These are phyloP conservation scores for Psophocarpus tetragonolobus DNA, from an alignment of 306 rosid genomes.

Conservation along the genomic window DNA sequence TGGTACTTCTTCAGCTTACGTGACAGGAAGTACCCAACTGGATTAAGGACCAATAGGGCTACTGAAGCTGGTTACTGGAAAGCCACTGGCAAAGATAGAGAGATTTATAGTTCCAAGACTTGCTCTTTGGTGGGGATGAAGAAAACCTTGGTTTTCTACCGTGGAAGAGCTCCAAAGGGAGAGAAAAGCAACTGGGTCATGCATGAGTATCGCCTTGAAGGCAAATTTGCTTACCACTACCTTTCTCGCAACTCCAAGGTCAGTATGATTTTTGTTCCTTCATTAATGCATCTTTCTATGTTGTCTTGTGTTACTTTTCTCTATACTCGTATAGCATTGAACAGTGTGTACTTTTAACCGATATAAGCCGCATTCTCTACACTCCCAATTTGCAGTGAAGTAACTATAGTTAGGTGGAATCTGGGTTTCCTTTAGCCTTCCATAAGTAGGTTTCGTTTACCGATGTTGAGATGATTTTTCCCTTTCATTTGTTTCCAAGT, in stretches of 20 bases:
- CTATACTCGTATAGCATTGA: not conserved
- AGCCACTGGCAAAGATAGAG: slow-evolving; percentile 93
- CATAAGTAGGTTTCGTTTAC: slow-evolving; percentile 27
- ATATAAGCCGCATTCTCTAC: slow-evolving; percentile 24
- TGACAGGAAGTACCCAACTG: slow-evolving; percentile 93
- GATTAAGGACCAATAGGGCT: slow-evolving; percentile 81
- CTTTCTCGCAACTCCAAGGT: slow-evolving; percentile 80
- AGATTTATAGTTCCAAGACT: slow-evolving; percentile 75
- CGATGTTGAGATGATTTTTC: slow-evolving; percentile 20
- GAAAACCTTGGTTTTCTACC: slow-evolving; percentile 89
- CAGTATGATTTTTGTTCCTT: not conserved
- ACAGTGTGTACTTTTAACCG: not conserved
- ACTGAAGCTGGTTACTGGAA: slow-evolving; percentile 99
- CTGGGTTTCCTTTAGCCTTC: slow-evolving; percentile 19
- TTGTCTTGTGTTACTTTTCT: not conserved
- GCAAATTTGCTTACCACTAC: slow-evolving; percentile 85
- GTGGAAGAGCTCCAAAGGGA: slow-evolving; percentile 95
- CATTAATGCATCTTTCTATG: not conserved
- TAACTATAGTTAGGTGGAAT: slow-evolving; percentile 31
- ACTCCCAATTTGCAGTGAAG: not conserved
- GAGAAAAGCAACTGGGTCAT: slow-evolving; percentile 95
- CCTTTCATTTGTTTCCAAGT: not conserved
- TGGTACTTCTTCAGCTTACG: slow-evolving; percentile 93
- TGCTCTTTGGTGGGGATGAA: slow-evolving; percentile 91
- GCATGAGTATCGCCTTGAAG: slow-evolving; percentile 99